Base-by-base conservation (phyloP, 176 grass and related monocot genomes). In the Musa schizocarpa region DNA sequence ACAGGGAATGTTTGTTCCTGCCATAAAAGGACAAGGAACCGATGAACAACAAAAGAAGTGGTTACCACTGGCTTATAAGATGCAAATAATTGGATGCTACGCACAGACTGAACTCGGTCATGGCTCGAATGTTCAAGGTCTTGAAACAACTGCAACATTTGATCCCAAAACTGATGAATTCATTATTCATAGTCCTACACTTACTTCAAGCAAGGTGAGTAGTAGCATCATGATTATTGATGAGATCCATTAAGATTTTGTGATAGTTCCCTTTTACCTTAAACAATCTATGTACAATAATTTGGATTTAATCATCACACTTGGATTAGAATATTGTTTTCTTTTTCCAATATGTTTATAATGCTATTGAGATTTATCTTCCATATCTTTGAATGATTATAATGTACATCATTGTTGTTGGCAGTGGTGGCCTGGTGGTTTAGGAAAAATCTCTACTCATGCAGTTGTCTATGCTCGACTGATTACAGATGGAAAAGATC, bases 341-440 rank as follows among this genome's bases (percentile, higher is more conserved):
- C 0, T 70, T 70, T 14, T 14, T 11, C 68, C 68, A 16, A 70
- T n/a, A 9, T 43, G 9, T 71, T 71, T 71, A 10, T 51, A 52
- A 50, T 48, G n/a, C 7, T 51, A 49, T 71, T n/a, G 11, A 21
- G 34, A 52, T 71, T 14, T 61, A 65, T 23, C 52, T 19, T 34
- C 17, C 16, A 10, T 59, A 49, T 49, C n/a, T 65, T 13, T 50
- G 20, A 21, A 52, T 77, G 43, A 52, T 26, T 83, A 1, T 10
- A 81, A 71, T 76, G 61, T 75, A 3, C 34, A 59, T 56, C 80
- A 16, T 11, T 74, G 25, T 26, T 49, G 20, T 89, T 68, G 78
- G 53, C 83, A 99, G 95, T 99, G 95, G 91, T 99, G 95, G 95
- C 95, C 95, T 83, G 91, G 95, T 84, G 95, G 95, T 71, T 79